Evolutionary conservation across 73 alveolate genomes (phyloP).

Genomic region (Uronychia binucleata): DNA sequence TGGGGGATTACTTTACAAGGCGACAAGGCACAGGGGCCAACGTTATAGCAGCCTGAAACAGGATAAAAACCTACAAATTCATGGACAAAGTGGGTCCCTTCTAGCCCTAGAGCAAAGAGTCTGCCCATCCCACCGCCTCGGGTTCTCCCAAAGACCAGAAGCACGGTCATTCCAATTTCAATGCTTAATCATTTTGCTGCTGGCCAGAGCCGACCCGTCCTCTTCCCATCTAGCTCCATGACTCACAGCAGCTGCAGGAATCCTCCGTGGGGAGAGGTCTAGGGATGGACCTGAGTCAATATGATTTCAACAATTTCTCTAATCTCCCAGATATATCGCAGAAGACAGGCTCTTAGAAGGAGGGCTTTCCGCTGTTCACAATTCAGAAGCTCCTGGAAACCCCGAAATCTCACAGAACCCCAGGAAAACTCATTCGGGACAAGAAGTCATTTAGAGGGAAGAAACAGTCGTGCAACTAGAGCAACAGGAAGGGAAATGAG

Average conservation of each 20-base stretch:
- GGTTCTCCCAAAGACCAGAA: no score
- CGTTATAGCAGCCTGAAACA: background rate
- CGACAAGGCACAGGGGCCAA: no score
- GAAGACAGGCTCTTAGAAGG: background rate
- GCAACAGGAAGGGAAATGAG: slow-evolving; percentile 1
- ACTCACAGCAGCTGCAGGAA: no score
- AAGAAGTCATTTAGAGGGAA: background rate
- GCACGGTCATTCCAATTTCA: no score
- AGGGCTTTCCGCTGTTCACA: background rate
- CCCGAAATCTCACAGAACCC: background rate
- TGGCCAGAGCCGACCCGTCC: background rate
- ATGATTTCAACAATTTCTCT: no score
- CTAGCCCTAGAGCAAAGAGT: background rate
- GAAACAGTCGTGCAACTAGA: background rate
- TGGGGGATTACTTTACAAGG: no score
- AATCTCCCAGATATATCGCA: background rate
- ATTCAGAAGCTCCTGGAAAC: background rate
- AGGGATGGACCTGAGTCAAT: no score
- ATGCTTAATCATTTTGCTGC: background rate
- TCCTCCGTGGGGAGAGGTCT: background rate
- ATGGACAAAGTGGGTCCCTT: background rate
- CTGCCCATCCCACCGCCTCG: no score
- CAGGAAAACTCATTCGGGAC: background rate
- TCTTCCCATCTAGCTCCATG: background rate
- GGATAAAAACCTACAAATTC: background rate